A percentile compares a stretch with the other conserved stretches of the same genome.
phyloP scores from a whole-genome alignment of 192 early-diverging fungal genomes.

The Diversispora epigaea region DNA sequence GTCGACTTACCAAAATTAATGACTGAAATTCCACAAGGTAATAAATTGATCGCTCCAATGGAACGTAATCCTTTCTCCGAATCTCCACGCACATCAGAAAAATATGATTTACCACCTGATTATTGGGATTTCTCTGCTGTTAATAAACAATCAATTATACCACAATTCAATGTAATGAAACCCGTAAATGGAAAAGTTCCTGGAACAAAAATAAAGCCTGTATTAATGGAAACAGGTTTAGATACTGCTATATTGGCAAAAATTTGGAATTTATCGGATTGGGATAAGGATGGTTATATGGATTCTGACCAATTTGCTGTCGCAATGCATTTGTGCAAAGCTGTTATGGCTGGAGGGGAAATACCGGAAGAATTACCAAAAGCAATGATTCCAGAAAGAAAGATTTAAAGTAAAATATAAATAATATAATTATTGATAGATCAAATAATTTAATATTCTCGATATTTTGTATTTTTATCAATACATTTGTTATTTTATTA shows the following conservation, averaged over 20 bases:
- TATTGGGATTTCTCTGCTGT: constrained; percentile 59
- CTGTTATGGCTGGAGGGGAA: constrained; percentile 44
- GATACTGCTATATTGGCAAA: constrained; percentile 63
- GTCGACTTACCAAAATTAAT: constrained; percentile 76
- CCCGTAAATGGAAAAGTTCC: constrained; percentile 59
- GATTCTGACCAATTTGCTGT: constrained; percentile 83
- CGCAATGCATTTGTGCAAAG: constrained; percentile 70
- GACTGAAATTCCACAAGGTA: constrained; percentile 70
- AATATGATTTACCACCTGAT: constrained; percentile 39
- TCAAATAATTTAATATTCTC: too few species aligned
- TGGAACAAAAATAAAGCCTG: constrained; percentile 55
- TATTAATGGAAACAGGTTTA: constrained; percentile 66
- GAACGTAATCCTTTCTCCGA: constrained; percentile 56
- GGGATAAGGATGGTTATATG: constrained; percentile 79
- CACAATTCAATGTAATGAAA: constrained; percentile 49
- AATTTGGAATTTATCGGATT: constrained; percentile 76
- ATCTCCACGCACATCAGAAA: constrained; percentile 9
- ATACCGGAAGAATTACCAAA: constrained; percentile 50
- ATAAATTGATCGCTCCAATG: constrained; percentile 66
- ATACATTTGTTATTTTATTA: too few species aligned
- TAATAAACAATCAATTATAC: constrained; percentile 49
- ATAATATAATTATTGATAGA: too few species aligned
- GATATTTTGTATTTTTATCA: too few species aligned
- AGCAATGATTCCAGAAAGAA: constrained; percentile 42
- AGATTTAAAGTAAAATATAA: neutral